A percentile compares a stretch with the other conserved stretches of the same genome.
These are phyloP conservation scores for Paraconiothyrium sp. DNA, from an alignment of 2,329 filamentous ascomycete genomes.

Conservation along the genomic window DNA sequence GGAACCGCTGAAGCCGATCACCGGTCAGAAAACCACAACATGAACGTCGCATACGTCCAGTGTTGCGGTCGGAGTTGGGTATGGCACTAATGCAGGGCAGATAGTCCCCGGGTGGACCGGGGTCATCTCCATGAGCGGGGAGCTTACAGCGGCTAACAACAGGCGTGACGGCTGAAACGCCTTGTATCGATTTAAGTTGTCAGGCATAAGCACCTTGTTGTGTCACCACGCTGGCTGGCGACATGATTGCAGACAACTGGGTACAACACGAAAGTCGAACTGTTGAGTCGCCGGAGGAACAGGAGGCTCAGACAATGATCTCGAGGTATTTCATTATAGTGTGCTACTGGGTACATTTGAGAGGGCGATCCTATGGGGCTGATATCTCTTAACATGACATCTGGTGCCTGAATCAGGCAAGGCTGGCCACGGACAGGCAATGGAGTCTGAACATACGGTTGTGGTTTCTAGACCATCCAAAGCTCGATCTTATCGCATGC, in stretches of 20 bases:
- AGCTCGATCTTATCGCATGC: not conserved
- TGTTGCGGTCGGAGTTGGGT: not conserved
- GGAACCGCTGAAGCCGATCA: not conserved
- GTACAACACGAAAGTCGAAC: not conserved
- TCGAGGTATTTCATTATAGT: not conserved
- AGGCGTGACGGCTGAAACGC: no score
- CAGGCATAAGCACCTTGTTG: not conserved
- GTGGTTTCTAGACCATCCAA: not conserved
- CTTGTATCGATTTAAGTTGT: not conserved
- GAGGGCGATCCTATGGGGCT: not conserved
- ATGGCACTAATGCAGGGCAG: not conserved
- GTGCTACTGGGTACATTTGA: no score
- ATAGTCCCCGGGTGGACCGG: no score
- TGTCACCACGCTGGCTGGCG: not conserved
- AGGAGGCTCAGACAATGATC: not conserved
- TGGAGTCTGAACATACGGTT: not conserved
- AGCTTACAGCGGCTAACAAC: no score
- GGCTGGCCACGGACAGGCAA: not conserved
- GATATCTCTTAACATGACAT: not conserved
- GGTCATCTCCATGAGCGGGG: no score
- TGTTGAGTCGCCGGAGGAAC: conserved; percentile 10
- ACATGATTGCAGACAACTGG: not conserved
- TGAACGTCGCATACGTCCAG: not conserved
- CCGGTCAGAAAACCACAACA: conserved; percentile 1
- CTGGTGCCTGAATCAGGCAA: not conserved